Evolutionary conservation across 768 basidiomycete genomes (phyloP), one percentile per base, ranked within the genome.

Genomic region (Suillus cothurnatus): DNA sequence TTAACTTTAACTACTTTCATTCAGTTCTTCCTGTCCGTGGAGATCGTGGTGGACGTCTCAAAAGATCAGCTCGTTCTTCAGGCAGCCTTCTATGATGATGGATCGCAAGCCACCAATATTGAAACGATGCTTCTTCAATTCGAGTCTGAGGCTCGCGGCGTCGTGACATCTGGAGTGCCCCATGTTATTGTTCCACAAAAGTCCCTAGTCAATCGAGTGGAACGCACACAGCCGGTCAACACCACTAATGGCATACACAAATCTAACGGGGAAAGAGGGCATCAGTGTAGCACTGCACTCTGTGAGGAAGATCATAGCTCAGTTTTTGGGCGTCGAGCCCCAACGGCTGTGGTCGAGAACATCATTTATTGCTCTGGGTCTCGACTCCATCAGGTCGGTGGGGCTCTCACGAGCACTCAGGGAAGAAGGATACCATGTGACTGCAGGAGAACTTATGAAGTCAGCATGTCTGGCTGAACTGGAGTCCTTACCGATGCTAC

Each of bases 351-450:
- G 23, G 45, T 62, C 57, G 1, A 52, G 53, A 11, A 73, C 74
- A 12, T 83, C 84, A 5, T 76, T 84, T 32, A 70, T 84, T 15
- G 78, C 83, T 6, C 70, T 84, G 61, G 83, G 83, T 9, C 68
- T 84, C 36, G 83, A 84, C 66, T 84, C 83, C 8, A 80, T 84
- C 64, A 80, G 78, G 65, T 79, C 83, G 0, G 79, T 84, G 12
- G 81, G 82, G 3, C 71, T 84, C 41, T 76, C 81, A 36, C 78
- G 75, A 60, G 39, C 63, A 12, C 68, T 84, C 15, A 71, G 71
- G 26, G 72, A 72, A 62, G 71, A 71, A 23, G 81, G 81, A 2
- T 73, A 78, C 56, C 53, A 64, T 7, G 62, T 80, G 15, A 74
- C 77, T 38, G 78, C 82, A 15, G 69, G 72, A 21, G 78, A 82